A percentile compares a stretch with the other conserved stretches of the same genome.
These are phyloP conservation scores for Cruciata laevipes DNA, from an alignment of 257 asterid species.

Conservation along the genomic window DNA sequence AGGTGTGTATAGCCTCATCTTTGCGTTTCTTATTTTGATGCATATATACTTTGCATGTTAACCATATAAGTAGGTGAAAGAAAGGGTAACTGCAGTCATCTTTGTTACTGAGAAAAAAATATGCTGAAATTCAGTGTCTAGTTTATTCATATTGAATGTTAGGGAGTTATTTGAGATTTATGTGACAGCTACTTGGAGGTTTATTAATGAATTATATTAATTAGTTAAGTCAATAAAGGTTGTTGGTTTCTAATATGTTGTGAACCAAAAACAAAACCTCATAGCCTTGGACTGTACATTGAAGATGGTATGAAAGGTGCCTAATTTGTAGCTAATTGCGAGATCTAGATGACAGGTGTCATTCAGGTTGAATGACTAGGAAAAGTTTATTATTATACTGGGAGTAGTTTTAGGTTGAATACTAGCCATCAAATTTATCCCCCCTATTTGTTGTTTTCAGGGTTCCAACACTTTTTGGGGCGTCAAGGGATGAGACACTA, in stretches of 20 bases:
- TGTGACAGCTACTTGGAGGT: too few species aligned
- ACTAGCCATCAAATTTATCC: not conserved
- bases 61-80: not conserved
- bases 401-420: not conserved
- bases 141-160: not conserved
- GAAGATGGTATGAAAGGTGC: not conserved
- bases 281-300: not conserved
- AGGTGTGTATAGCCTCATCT: slow-evolving; percentile 37
- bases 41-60: not conserved
- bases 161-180: not conserved
- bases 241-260: not conserved
- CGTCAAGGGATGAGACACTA: slow-evolving; percentile 88
- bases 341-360: not conserved
- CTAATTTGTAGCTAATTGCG: too few species aligned
- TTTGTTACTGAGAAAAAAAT: not conserved
- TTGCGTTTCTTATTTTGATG: slow-evolving; percentile 16
- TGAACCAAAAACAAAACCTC: not conserved
- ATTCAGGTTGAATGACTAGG: not conserved
- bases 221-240: not conserved
- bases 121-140: not conserved
- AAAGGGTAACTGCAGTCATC: not conserved
- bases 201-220: too few species aligned
- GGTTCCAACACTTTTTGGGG: slow-evolving; percentile 82
- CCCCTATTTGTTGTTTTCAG: slow-evolving; percentile 27
- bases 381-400: not conserved